Evolutionary conservation across 306 rosid species (phyloP).

Genomic region (Casuarina glauca): DNA sequence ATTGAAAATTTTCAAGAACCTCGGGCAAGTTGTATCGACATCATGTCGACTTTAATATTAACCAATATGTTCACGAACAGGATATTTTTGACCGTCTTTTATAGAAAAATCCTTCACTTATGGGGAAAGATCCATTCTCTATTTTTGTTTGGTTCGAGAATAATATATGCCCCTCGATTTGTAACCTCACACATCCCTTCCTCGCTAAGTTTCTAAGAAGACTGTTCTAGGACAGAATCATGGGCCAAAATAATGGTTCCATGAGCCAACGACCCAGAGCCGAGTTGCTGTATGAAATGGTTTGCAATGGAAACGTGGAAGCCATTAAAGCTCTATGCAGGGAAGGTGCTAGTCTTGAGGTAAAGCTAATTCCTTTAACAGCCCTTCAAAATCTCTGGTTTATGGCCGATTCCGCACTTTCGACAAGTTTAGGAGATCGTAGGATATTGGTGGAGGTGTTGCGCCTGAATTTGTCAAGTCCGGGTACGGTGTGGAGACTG

Average conservation of each 20-base stretch:
- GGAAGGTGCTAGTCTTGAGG: constrained; percentile 35
- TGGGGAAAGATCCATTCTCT: too few relatives aligned
- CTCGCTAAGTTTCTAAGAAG: neutral
- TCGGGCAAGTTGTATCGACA: too few relatives aligned
- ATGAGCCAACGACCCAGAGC: constrained; percentile 20
- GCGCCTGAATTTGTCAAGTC: neutral
- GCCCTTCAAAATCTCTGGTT: neutral
- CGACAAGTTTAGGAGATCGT: neutral
- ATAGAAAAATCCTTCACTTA: too few relatives aligned
- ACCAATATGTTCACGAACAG: too few relatives aligned
- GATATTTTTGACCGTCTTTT: too few relatives aligned
- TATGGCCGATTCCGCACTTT: neutral
- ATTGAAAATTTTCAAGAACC: too few relatives aligned
- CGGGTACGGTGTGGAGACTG: neutral
- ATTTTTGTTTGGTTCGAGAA: neutral
- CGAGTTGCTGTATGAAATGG: constrained; percentile 21
- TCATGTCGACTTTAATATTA: too few relatives aligned
- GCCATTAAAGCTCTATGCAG: constrained; percentile 25
- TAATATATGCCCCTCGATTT: neutral
- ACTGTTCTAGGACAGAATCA: neutral
- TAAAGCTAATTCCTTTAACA: neutral
- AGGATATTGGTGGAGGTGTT: neutral
- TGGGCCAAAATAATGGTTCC: constrained; percentile 22
- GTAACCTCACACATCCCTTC: neutral
- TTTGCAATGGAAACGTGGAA: constrained; percentile 23